These are phyloP conservation scores for Polychaeton citri DNA, from an alignment of 2,329 filamentous ascomycete genomes.

Conservation along the genomic window DNA sequence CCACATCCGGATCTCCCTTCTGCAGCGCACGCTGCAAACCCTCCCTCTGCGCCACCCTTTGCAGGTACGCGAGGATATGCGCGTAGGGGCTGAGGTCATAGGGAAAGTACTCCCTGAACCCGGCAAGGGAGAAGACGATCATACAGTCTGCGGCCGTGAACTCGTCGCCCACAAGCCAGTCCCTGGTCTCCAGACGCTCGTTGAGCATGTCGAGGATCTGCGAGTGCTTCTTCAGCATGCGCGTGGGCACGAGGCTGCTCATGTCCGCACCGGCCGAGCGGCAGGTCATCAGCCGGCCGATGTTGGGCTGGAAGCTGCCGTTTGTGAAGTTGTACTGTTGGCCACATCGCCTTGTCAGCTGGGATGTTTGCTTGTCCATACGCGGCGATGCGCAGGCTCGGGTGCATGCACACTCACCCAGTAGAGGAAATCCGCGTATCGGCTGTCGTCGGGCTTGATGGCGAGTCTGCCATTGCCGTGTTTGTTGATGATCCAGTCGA, in stretches of 20 bases:
- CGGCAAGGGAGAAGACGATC: constrained; percentile 47
- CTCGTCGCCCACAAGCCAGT: constrained; percentile 47
- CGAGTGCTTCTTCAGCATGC: constrained; percentile 22
- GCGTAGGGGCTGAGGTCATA: constrained; percentile 10
- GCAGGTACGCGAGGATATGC: constrained; percentile 17
- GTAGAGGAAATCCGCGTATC: constrained; percentile 49
- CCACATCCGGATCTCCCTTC: constrained; percentile 20
- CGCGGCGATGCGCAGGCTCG: too few relatives aligned
- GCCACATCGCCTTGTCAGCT: too few relatives aligned
- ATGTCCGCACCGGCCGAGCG: constrained; percentile 11
- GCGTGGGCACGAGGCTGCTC: constrained; percentile 19
- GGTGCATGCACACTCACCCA: constrained; percentile 45
- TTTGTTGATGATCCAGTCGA: constrained; percentile 48
- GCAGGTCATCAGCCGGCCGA: constrained; percentile 21
- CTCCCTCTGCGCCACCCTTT: constrained; percentile 12
- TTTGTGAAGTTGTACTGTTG: constrained; percentile 15
- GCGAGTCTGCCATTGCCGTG: constrained; percentile 39
- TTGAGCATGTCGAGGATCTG: constrained; percentile 35
- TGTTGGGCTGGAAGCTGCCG: constrained; percentile 24
- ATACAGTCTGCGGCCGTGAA: constrained; percentile 57
- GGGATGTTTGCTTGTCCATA: too few relatives aligned
- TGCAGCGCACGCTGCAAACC: constrained; percentile 18
- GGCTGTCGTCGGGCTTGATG: constrained; percentile 30
- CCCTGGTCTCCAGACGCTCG: constrained; percentile 31
- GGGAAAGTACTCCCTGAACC: constrained; percentile 40